A percentile compares a stretch with the other conserved stretches of the same genome.
Evolutionary conservation across 257 asterid genomes (phyloP).

Genomic region (Voacanga thouarsii): DNA sequence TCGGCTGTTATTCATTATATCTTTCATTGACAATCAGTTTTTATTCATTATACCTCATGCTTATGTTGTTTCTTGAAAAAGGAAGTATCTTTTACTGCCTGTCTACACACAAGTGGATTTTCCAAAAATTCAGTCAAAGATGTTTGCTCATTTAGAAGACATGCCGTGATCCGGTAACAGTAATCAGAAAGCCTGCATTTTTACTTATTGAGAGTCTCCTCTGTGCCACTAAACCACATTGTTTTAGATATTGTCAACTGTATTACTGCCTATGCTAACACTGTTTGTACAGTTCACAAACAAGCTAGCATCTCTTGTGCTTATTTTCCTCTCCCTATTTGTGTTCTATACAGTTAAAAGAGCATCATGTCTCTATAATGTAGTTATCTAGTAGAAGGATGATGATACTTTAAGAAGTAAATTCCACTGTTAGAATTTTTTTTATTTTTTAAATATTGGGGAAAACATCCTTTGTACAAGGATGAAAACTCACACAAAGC

Average conservation of each 20-base stretch:
- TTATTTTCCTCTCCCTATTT: not conserved
- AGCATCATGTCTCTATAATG: not conserved
- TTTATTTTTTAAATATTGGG: not conserved
- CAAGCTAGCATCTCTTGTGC: not conserved
- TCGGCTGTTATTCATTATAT: not conserved
- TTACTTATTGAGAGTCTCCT: not conserved
- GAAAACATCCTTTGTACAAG: not conserved
- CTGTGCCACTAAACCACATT: not conserved
- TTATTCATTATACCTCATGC: no score
- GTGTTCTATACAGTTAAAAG: not conserved
- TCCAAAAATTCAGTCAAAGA: not conserved
- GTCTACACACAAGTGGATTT: not conserved
- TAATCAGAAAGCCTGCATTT: not conserved
- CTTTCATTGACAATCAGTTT: not conserved
- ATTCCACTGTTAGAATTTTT: not conserved
- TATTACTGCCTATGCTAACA: not conserved
- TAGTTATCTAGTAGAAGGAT: not conserved
- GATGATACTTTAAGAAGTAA: not conserved
- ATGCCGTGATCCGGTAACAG: not conserved
- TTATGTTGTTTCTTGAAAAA: not conserved
- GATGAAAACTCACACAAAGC: not conserved
- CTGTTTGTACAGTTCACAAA: not conserved
- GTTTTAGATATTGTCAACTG: not conserved
- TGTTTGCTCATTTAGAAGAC: not conserved
- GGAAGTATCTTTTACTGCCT: not conserved